phyloP scores from a whole-genome alignment of 2,329 filamentous ascomycete genomes.

The Aschersonia sp. region DNA sequence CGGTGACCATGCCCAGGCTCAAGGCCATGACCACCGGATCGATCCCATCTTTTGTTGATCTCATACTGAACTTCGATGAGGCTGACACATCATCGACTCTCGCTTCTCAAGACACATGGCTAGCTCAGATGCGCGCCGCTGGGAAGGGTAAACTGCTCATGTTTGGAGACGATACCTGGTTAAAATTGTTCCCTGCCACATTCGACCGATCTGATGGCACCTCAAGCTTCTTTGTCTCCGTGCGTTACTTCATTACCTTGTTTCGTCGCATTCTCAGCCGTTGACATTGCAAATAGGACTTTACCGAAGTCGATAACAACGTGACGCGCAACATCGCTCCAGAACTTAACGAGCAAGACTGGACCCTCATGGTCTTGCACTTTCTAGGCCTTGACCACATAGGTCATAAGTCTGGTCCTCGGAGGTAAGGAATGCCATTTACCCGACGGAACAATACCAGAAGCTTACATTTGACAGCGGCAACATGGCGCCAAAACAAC shows the following conservation, averaged over 20 bases:
- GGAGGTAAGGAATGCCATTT: conserved; percentile 30
- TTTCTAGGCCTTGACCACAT: conserved; percentile 96
- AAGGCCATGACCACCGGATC: conserved; percentile 97
- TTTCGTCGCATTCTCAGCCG: background rate
- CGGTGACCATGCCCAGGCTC: conserved; percentile 94
- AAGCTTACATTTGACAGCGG: conserved; percentile 33
- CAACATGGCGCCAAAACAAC: conserved; percentile 86
- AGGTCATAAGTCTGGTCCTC: conserved; percentile 86
- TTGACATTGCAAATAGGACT: conserved; percentile 48
- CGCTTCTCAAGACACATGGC: conserved; percentile 84
- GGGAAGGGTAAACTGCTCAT: conserved; percentile 65
- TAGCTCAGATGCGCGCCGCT: conserved; percentile 76
- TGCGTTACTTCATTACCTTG: conserved; percentile 31
- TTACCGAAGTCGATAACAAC: conserved; percentile 94
- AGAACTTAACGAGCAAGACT: conserved; percentile 66
- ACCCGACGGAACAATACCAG: background rate
- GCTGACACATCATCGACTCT: conserved; percentile 82
- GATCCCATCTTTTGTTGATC: conserved; percentile 93
- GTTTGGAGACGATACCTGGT: conserved; percentile 97
- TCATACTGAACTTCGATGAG: conserved; percentile 93
- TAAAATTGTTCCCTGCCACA: conserved; percentile 83
- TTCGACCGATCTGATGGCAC: conserved; percentile 86
- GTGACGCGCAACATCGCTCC: conserved; percentile 77
- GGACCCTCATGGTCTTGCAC: conserved; percentile 88
- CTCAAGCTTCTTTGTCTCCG: conserved; percentile 94